phyloP scores from a whole-genome alignment of 345 rosid species.

The Brassica nigra region DNA sequence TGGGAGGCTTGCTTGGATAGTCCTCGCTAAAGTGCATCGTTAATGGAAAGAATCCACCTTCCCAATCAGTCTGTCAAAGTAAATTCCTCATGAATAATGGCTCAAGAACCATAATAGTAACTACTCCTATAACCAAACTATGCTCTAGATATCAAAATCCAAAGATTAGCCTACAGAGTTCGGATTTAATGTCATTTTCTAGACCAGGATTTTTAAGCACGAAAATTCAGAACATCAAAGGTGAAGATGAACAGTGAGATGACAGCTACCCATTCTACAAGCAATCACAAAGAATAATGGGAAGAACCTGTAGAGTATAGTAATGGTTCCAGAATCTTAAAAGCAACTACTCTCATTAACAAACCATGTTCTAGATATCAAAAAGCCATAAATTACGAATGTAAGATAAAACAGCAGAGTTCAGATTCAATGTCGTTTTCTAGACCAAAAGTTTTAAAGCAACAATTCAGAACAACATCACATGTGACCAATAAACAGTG shows the following conservation, averaged over 20 bases:
- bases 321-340: neutral
- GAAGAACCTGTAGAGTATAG: neutral
- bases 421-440: neutral
- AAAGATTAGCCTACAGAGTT: neutral
- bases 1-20: constrained; percentile 92
- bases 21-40: constrained; percentile 83
- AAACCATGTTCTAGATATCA: neutral
- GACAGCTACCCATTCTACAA: neutral
- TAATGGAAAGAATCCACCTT: constrained; percentile 79
- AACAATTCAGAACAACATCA: neutral
- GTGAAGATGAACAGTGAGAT: neutral
- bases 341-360: neutral
- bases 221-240: neutral
- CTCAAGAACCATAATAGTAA: neutral
- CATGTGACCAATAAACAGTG: neutral
- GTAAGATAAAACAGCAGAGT: neutral
- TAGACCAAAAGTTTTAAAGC: neutral
- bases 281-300: neutral
- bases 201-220: neutral
- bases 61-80: constrained; percentile 79
- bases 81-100: neutral
- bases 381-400: too few species aligned
- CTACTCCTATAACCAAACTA: neutral
- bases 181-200: neutral
- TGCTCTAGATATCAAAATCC: neutral